Evolutionary conservation across 164 flowering plant genomes (phyloP), one percentile per base, ranked within the genome.

Genomic region (Litsea cubeba): DNA sequence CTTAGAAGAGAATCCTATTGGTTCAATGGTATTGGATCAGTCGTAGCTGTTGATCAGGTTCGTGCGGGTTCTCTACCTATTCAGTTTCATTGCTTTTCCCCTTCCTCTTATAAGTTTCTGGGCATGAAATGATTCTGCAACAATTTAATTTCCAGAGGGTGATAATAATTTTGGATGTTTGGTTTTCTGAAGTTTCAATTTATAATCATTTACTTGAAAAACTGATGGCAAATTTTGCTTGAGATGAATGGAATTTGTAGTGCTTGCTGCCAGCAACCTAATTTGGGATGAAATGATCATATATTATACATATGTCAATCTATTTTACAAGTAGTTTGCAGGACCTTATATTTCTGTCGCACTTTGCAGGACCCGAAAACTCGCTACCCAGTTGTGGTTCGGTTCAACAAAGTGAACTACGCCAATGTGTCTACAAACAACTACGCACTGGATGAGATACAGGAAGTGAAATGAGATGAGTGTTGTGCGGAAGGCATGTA

Each of bases 31-130:
- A 70, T 80, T 14, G 98, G 99, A 62, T 93, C 98, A 12, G 98
- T 95, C 23, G 99, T 95, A 12, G 88, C 97, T 2, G 98, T 93
- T 75, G 98, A 95, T 77, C 99, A 95, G 97, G 99, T 93, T 2
- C 1, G 50, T 22, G n/a, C 28, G 28, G 7, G 35, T 17, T 46
- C 25, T 26, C 60, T 50, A 1, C 12, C 26, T n/a, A 22, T 12
- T 3, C 50, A 17, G 22, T 32, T 28, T 20, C 72, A 49, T 14
- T 14, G n/a, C 62, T 12, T 22, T 30, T 30, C 5, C 35, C 35
- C 35, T 30, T 30, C 35, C 35, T 30, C 35, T 0, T 30, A 4
- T 30, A 3, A 30, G 35, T 30, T 30, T 30, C 35, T 30, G 35
- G 6, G 35, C 35, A 5, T 30, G 35, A 30, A 30, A 30, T 30